phyloP scores from a whole-genome alignment of 352 stramenopile species.

The Pythium dissotocum region DNA sequence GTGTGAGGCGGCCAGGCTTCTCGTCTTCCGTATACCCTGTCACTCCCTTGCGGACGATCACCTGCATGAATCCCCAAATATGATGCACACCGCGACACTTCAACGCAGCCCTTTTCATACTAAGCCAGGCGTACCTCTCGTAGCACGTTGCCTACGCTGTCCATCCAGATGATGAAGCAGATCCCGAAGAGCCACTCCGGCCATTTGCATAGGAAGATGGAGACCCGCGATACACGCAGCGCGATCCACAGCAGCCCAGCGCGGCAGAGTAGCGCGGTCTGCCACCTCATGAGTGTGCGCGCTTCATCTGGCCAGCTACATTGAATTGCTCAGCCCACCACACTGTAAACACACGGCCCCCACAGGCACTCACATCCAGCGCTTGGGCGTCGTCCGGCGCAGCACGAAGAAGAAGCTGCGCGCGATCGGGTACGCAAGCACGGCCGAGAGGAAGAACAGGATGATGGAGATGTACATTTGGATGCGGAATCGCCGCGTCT shows the following conservation, averaged over 20 bases:
- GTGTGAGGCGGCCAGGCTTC: constrained; percentile 53
- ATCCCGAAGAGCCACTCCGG: constrained; percentile 69
- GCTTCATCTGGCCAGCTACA: constrained; percentile 71
- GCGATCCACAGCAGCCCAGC: constrained; percentile 70
- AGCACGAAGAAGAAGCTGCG: constrained; percentile 67
- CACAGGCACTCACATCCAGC: constrained; percentile 47
- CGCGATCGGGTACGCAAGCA: constrained; percentile 67
- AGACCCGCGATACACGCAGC: constrained; percentile 57
- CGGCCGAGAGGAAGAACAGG: constrained; percentile 77
- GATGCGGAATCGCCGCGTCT: constrained; percentile 46
- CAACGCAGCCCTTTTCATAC: too few relatives aligned
- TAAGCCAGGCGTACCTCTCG: constrained; percentile 34
- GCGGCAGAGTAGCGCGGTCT: constrained; percentile 66
- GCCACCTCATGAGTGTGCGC: constrained; percentile 68
- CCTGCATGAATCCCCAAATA: constrained; percentile 5
- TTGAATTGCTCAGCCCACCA: background rate
- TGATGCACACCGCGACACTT: too few relatives aligned
- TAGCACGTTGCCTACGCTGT: constrained; percentile 60
- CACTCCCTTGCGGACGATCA: constrained; percentile 64
- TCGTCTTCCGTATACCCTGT: constrained; percentile 67
- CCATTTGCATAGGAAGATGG: constrained; percentile 62
- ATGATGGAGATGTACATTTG: constrained; percentile 71
- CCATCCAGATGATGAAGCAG: constrained; percentile 78
- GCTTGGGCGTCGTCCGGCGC: constrained; percentile 52
- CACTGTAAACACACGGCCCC: background rate